Base-by-base conservation (phyloP, 2,329 filamentous ascomycete genomes). In the Paracorniculantispora psalliotae region DNA sequence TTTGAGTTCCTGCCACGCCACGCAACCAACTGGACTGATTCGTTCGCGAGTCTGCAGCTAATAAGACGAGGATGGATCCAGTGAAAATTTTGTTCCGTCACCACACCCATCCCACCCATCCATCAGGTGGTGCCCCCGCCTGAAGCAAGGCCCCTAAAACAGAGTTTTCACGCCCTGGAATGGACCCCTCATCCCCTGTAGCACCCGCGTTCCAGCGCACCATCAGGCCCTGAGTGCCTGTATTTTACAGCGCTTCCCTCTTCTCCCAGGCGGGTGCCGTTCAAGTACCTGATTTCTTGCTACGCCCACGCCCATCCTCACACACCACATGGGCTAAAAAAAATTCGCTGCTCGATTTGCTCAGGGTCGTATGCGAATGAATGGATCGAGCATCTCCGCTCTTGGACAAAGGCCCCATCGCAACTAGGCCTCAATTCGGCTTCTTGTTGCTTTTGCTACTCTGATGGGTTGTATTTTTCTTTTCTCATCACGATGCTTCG, bases 371-470 rank as follows among this genome's bases (percentile, higher is more conserved):
- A n/a, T n/a, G n/a, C n/a, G n/a, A n/a, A 47, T 35, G 41, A 37
- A 55, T 55, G 52, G 52, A 55, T 55, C 52, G 52, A 52, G 52
- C 41, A 47, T 55, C 28, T 47, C 52, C 52, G 52, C 37, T 53
- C 9, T 55, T n/a, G n/a, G n/a, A n/a, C n/a, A 17, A 17, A 15
- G 39, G 26, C 51, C 33, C 51, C 51, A 54, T 54, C 39, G 26
- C 26, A 35, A 35, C 47, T 49, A n/a, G 47, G 25, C 23, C 8
- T 47, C 23, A 8, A 53, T 30, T 30, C 28, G 39, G 2, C 39
- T 35, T 23, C 17, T 23, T 33, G 5, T 33, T 35, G 15, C 35
- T 50, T 37, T 19, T 17, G 8, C 13, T 15, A 17, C 13, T 13
- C 21, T 35, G 21, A 3, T 10, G 15, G 17, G 6, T 2, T 30